Evolutionary conservation across 2,329 filamentous ascomycete species (phyloP), one percentile per base, ranked within the genome.

Genomic region (Emericellopsis cladophorae): DNA sequence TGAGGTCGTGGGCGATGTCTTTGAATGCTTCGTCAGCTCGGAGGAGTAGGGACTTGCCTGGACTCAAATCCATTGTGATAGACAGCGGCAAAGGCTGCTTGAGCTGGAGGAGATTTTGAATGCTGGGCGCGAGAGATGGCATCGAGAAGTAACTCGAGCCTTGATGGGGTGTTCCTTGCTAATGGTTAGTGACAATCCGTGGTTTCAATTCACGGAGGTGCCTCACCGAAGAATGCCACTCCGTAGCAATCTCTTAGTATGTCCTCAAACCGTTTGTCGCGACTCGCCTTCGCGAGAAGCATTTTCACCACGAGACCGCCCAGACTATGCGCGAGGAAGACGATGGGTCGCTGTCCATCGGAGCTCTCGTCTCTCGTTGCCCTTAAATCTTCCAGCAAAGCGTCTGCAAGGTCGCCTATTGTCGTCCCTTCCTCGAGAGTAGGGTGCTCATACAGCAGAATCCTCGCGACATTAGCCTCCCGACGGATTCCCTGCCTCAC

Each of bases 81-180:
- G 67, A 67, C 2, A 53, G 51, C 0, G 74, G 74, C 6, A 79
- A 57, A 0, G 72, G 65, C 12, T 58, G 53, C 9, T 72, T 64
- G 0, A 79, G 57, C 34, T 67, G 66, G 6, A 80, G 61, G 5
- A 79, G 50, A 4, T 54, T 56, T 39, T 68, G 65, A 23, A 80
- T 75, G 49, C 72, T 74, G 14, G 63, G 52, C 10, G 68, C 65
- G n/a, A 79, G 64, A 35, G 68, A 68, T 0, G 62, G 62, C 60
- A 75, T 76, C 2, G 74, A 75, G 46, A 80, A 64, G 49, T 79
- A 79, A 35, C 70, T 79, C 0, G 76, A 79, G 3, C 76, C 76
- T 15, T 74, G 73, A 48, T 81, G 76, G 0, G 76, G 76, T 1
- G 75, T 75, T 15, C 66, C 71, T 74, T 41, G 8, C 12, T 7